These are phyloP conservation scores for Taphrina communis DNA, from an alignment of 1,139 yeast genomes.

Conservation along the genomic window DNA sequence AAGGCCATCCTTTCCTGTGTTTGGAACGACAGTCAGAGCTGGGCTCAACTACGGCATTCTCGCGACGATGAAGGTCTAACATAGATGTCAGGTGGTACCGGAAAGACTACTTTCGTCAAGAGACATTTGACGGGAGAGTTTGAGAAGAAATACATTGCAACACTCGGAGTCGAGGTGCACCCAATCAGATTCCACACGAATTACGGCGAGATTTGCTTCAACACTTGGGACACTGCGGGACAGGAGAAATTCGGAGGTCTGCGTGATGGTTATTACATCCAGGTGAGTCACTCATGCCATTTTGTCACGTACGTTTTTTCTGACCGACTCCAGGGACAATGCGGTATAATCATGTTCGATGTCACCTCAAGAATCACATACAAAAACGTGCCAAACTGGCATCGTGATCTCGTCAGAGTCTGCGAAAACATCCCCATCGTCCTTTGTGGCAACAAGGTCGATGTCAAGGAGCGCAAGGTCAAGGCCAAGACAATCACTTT, in stretches of 20 bases:
- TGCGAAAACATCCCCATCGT: slow-evolving; percentile 99
- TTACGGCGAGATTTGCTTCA: slow-evolving; percentile 98
- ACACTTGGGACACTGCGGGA: slow-evolving; percentile 99
- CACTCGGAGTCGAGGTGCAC: slow-evolving; percentile 99
- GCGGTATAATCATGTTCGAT: slow-evolving; percentile 99
- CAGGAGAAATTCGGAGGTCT: slow-evolving; percentile 99
- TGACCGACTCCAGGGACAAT: slow-evolving; percentile 67
- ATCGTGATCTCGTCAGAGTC: slow-evolving; percentile 93
- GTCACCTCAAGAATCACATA: slow-evolving; percentile 99
- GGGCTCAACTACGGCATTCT: slow-evolving; percentile 3
- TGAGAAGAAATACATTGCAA: slow-evolving; percentile 91
- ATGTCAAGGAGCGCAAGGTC: slow-evolving; percentile 99
- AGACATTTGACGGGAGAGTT: slow-evolving; percentile 97
- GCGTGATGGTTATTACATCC: slow-evolving; percentile 99
- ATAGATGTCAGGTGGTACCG: slow-evolving; percentile 82
- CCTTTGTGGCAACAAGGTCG: slow-evolving; percentile 99
- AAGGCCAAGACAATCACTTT: slow-evolving; percentile 99
- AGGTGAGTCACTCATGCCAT: slow-evolving; percentile 48
- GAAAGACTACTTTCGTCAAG: slow-evolving; percentile 99
- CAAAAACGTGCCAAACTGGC: slow-evolving; percentile 99
- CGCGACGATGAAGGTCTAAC: slow-evolving; percentile 18
- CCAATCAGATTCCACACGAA: slow-evolving; percentile 98
- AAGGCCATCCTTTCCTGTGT: slow-evolving; percentile 4
- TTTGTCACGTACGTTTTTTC: neutral
- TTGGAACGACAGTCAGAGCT: slow-evolving; percentile 12